Percentiles rank a stretch among this genome's conserved stretches.
These are phyloP conservation scores for Panaeolus cyanescens DNA, from an alignment of 768 basidiomycete species.

Conservation along the genomic window DNA sequence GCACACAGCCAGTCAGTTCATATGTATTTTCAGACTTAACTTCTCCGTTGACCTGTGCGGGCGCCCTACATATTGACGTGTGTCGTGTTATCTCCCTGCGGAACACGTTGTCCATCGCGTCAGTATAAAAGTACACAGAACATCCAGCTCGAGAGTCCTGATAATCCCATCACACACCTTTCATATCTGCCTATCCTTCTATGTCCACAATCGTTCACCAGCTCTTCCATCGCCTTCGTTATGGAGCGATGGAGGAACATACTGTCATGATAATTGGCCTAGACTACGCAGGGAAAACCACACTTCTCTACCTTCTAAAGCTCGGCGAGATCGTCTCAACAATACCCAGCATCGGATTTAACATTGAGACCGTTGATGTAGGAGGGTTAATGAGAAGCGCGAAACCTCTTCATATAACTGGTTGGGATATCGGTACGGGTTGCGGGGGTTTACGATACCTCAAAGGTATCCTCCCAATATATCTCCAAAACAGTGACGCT, in stretches of 20 bases:
- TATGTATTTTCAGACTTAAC: background rate
- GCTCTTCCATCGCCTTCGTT: constrained; percentile 30
- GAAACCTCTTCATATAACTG: constrained; percentile 49
- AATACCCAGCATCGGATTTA: constrained; percentile 47
- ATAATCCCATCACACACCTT: background rate
- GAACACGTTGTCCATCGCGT: background rate
- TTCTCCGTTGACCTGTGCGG: background rate
- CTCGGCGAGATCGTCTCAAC: constrained; percentile 37
- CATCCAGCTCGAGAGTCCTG: background rate
- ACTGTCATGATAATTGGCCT: constrained; percentile 37
- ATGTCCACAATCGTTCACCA: constrained; percentile 25
- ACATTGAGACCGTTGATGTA: constrained; percentile 53
- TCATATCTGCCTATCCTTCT: background rate
- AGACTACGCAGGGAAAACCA: constrained; percentile 45
- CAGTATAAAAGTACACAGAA: background rate
- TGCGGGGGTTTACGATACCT: constrained; percentile 46
- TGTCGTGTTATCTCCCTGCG: background rate
- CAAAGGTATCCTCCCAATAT: constrained; percentile 27
- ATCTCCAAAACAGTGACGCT: constrained; percentile 42
- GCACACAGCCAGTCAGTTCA: too few species aligned
- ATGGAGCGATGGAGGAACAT: constrained; percentile 14
- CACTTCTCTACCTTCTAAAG: constrained; percentile 46
- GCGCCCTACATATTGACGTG: background rate
- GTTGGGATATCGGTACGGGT: constrained; percentile 63
- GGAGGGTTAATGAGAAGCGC: constrained; percentile 14